Evolutionary conservation across 2,329 filamentous ascomycete species (phyloP), one percentile per base, ranked within the genome.

Genomic region (Zelopaecilomyces penicillatus): DNA sequence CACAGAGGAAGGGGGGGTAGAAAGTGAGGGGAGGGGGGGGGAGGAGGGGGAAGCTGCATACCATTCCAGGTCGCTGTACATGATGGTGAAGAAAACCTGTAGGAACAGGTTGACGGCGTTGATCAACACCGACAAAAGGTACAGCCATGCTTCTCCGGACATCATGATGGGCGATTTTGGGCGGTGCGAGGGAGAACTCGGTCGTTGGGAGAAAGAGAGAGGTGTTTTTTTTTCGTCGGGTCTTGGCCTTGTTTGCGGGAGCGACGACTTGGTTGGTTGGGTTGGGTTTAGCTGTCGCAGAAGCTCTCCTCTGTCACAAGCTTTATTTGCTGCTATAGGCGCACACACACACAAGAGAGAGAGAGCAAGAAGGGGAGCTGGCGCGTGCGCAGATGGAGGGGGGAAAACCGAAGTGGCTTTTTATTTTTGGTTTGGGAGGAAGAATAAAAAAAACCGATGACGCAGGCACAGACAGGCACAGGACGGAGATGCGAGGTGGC

Each of bases 51-150:
- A 33, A 41, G 43, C 42, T 41, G 76, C 87, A 62, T 74, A 95
- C 90, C 93, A 98, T 85, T 98, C 93, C 61, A 98, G 73, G 78
- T 98, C 93, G 70, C 88, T 95, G 74, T 97, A 98, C 94, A 98
- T 98, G 65, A 98, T 98, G 47, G 93, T 98, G 75, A 98, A 98
- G 80, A 98, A 98, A 60, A 98, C 93, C 75, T 98, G 94, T 47
- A 98, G 79, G 71, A 98, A 98, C 63, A 98, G 80, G 77, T 98
- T 98, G 81, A 98, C 90, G 74, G 93, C 93, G 75, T 98, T 98
- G 76, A 98, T 94, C 66, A 98, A 80, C 69, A 98, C 94, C 71
- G 91, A 84, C 70, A 98, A 78, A 61, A 98, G 83, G 75, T 94
- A 98, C 67, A 98, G 76, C 93, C 93, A 96, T 67, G 90, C 90